Evolutionary conservation across 2,329 filamentous ascomycete species (phyloP).

Genomic region (Fusarium compactum): DNA sequence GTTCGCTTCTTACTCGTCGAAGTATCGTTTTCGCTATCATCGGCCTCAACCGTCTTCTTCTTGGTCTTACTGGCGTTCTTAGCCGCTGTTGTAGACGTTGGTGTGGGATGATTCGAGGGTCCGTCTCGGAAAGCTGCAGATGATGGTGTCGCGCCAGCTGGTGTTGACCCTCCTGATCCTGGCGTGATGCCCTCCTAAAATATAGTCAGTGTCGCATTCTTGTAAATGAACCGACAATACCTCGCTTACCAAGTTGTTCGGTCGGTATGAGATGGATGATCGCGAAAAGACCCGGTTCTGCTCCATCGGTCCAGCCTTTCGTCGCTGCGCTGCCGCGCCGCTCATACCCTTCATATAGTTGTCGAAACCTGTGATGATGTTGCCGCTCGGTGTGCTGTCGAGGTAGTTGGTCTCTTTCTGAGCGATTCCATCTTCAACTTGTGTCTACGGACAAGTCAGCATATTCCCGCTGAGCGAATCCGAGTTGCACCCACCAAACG

Average conservation of each 20-base stretch:
- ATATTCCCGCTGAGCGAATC: conserved; percentile 48
- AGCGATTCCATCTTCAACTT: conserved; percentile 82
- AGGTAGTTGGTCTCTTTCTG: conserved; percentile 89
- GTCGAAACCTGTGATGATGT: conserved; percentile 98
- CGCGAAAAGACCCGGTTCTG: conserved; percentile 79
- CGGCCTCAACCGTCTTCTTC: conserved; percentile 60
- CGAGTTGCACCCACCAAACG: conserved; percentile 51
- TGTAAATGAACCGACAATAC: background rate
- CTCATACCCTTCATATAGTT: conserved; percentile 93
- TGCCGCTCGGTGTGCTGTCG: conserved; percentile 88
- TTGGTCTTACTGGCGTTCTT: conserved; percentile 64
- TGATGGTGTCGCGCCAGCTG: conserved; percentile 58
- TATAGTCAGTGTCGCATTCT: conserved; percentile 14
- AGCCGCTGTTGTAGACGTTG: conserved; percentile 63
- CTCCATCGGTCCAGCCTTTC: conserved; percentile 74
- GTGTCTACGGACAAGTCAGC: conserved; percentile 48
- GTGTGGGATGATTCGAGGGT: conserved; percentile 66
- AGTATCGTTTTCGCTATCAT: conserved; percentile 71
- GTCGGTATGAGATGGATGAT: conserved; percentile 72
- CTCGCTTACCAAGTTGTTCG: conserved; percentile 52
- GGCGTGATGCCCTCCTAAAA: conserved; percentile 44
- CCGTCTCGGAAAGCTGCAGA: conserved; percentile 65
- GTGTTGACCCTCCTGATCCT: conserved; percentile 55
- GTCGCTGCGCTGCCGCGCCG: conserved; percentile 71
- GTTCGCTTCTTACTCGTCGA: conserved; percentile 67